phyloP scores from a whole-genome alignment of 768 basidiomycete species.

The Amanita polypyramis region DNA sequence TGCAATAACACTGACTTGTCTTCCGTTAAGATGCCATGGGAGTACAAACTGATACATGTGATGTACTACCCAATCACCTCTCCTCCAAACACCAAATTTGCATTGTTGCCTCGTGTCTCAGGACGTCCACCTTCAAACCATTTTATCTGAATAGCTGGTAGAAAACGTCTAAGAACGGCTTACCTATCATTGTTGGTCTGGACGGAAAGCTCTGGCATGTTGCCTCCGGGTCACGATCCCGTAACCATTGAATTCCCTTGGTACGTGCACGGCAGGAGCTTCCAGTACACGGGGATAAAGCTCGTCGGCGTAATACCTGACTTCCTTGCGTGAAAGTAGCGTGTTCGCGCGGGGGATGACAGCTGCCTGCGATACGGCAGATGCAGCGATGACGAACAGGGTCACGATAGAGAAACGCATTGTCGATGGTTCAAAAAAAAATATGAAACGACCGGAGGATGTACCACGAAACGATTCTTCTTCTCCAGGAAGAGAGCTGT shows the following conservation, averaged over 20 bases:
- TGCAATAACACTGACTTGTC: neutral
- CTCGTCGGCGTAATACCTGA: conserved; percentile 14
- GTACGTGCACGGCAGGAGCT: neutral
- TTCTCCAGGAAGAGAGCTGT: conserved; percentile 18
- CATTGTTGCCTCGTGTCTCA: neutral
- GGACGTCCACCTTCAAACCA: neutral
- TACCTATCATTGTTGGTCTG: neutral
- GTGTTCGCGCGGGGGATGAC: conserved; percentile 17
- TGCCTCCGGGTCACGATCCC: neutral
- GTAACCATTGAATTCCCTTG: neutral
- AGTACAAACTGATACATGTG: neutral
- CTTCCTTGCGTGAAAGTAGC: conserved; percentile 12
- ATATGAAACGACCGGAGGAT: neutral
- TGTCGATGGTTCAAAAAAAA: conserved; percentile 7
- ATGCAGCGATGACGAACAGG: conserved; percentile 12
- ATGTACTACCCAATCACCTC: neutral
- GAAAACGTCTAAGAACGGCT: neutral
- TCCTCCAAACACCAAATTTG: neutral
- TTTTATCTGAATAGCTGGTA: neutral
- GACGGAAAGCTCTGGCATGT: conserved; percentile 7
- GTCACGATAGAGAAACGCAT: conserved; percentile 20
- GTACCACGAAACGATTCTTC: conserved; percentile 10
- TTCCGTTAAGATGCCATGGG: neutral
- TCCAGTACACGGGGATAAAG: conserved; percentile 11
- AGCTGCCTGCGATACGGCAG: conserved; percentile 17